Evolutionary conservation across 495 filamentous ascomycete species (phyloP), one percentile per base, ranked within the genome.

Genomic region (Glutinoglossum americanum): DNA sequence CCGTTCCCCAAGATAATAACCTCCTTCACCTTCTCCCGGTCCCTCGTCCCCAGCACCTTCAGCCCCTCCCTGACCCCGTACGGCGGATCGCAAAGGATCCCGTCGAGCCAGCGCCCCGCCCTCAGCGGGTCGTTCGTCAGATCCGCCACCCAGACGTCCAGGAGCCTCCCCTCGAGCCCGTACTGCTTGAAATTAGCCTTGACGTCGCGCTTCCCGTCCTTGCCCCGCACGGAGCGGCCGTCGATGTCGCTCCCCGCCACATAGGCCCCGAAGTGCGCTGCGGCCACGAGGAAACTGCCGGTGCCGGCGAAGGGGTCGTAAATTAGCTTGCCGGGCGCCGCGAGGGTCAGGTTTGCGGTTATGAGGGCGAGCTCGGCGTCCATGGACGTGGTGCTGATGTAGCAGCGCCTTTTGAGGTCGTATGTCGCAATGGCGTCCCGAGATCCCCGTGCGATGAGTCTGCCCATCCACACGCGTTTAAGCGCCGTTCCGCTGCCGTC

Each of bases 281-380:
- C 86, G 1, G 89, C 83, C 28, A 97, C 75, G 1, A 83, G 79
- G 63, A 99, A 95, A 55, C 86, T 86, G 1, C 90, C 92, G 3
- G 92, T 96, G 3, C 92, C 92, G 25, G 89, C 87, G 63, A 99
- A 97, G 0, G 92, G 92, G 65, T 99, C 92, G 60, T 85, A 97
- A 64, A 87, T 79, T 1, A 96, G 61, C 67, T 84, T 93, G 0
- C 84, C 88, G 0, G 89, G 85, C 0, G 72, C 83, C 0, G 88
- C 86, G 15, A 83, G 79, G 0, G 87, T 82, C 54, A 99, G 77
- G 66, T 99, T 99, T 0, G 89, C 89, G 0, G 89, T 97, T 26
- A 99, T 73, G 1, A 99, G 78, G 26, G 86, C 82, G 44, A 99
- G 72, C 65, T 96, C 93, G 0, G 93, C 83, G 67, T 97, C 92